These are phyloP conservation scores for Coniferiporia weirii DNA, from an alignment of 1,284 basidiomycete genomes.

Conservation along the genomic window DNA sequence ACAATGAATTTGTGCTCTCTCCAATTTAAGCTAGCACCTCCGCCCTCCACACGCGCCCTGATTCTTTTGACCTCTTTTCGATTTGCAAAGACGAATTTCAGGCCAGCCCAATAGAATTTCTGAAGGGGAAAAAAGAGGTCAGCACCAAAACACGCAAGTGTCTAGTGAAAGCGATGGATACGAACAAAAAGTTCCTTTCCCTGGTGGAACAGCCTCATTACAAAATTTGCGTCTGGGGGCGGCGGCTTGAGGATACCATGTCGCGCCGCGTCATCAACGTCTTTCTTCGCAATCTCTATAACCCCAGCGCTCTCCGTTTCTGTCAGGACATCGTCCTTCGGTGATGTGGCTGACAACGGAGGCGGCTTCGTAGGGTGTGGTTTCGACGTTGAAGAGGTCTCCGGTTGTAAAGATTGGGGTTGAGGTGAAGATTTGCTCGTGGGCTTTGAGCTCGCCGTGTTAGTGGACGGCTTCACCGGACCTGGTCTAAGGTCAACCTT, in stretches of 20 bases:
- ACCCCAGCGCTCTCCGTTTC: conserved; percentile 23
- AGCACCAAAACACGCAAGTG: conserved; percentile 53
- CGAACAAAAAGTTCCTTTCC: conserved; percentile 61
- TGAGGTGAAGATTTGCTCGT: conserved; percentile 13
- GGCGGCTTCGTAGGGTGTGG: conserved; percentile 9
- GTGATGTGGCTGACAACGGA: not conserved
- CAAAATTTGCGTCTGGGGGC: conserved; percentile 51
- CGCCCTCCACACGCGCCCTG: conserved; percentile 45
- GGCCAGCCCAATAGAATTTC: conserved; percentile 77
- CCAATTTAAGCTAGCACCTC: conserved; percentile 54
- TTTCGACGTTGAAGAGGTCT: not conserved
- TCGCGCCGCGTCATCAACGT: conserved; percentile 56
- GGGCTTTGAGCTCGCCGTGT: conserved; percentile 20
- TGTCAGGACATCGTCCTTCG: conserved; percentile 13
- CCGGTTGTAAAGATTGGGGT: conserved; percentile 13
- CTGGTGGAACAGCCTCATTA: conserved; percentile 57
- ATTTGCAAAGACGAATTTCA: conserved; percentile 64
- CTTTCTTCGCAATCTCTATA: conserved; percentile 50
- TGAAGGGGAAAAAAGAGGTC: conserved; percentile 25
- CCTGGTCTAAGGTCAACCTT: conserved; percentile 61
- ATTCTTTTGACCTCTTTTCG: conserved; percentile 50
- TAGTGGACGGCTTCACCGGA: conserved; percentile 48
- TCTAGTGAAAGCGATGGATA: conserved; percentile 1
- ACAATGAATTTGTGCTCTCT: conserved; percentile 62
- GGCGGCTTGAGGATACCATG: conserved; percentile 65